Conservation (phyloP, 2,329 filamentous ascomycete species). For the Boeremia lycopersici region DNA sequence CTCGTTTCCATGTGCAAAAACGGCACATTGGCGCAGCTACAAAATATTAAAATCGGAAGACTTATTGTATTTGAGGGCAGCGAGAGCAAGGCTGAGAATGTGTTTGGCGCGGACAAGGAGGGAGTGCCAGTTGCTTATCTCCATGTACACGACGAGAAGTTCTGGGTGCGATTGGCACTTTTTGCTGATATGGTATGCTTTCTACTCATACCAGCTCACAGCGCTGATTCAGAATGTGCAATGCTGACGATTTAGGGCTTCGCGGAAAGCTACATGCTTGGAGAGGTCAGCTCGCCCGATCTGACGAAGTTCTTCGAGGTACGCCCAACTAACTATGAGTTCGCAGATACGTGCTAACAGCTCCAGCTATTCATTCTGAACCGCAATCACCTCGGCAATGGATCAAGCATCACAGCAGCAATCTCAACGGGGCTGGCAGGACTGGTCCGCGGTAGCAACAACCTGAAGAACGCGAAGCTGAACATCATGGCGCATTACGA, state of each 20-base stretch:
- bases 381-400: slow-evolving; percentile 67
- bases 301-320: slow-evolving; percentile 72
- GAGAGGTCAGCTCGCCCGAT: slow-evolving; percentile 70
- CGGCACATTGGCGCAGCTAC: slow-evolving; percentile 53
- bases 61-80: slow-evolving; percentile 53
- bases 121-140: slow-evolving; percentile 59
- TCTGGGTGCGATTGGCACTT: slow-evolving; percentile 72
- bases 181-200: slow-evolving; percentile 71
- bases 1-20: slow-evolving; percentile 54
- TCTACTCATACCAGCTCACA: too few relatives aligned
- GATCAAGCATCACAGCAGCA: slow-evolving; percentile 65
- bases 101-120: slow-evolving; percentile 48
- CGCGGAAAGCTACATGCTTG: slow-evolving; percentile 74
- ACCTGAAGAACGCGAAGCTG: slow-evolving; percentile 58
- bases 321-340: slow-evolving; percentile 4
- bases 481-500: slow-evolving; percentile 78
- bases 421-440: slow-evolving; percentile 64
- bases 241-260: slow-evolving; percentile 58
- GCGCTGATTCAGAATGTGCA: background rate
- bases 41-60: slow-evolving; percentile 54
- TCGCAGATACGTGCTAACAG: slow-evolving; percentile 22
- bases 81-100: slow-evolving; percentile 52
- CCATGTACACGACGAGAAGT: slow-evolving; percentile 67
- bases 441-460: slow-evolving; percentile 56
- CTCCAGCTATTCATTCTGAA: slow-evolving; percentile 72